Percentiles rank a stretch among this genome's conserved stretches.
Evolutionary conservation across 257 asterid species (phyloP).

Genomic region (Solanum appendiculatum): DNA sequence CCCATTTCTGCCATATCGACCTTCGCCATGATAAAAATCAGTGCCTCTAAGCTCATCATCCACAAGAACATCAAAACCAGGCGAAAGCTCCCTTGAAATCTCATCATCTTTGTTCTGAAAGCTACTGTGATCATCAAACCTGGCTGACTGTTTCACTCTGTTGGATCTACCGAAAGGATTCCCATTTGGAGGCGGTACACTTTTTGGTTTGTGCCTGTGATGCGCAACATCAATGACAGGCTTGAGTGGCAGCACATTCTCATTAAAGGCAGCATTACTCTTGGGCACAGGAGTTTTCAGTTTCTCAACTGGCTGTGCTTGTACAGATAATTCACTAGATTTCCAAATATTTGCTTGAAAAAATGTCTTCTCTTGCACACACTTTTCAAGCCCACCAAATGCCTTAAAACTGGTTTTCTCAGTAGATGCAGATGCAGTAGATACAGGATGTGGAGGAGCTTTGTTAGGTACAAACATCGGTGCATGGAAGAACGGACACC

Average conservation of each 20-base stretch:
- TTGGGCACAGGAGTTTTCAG: slow-evolving; percentile 23
- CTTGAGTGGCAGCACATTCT: not conserved
- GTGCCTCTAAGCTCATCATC: slow-evolving; percentile 70
- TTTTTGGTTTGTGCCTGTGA: slow-evolving; percentile 3
- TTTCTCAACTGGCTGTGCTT: slow-evolving; percentile 16
- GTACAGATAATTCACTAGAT: slow-evolving; percentile 17
- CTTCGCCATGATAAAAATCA: slow-evolving; percentile 61
- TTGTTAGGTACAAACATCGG: slow-evolving; percentile 42
- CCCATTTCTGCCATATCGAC: slow-evolving; percentile 49
- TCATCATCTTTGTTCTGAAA: slow-evolving; percentile 27
- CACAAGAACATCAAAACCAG: slow-evolving; percentile 92
- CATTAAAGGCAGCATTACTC: slow-evolving; percentile 18
- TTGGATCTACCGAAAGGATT: slow-evolving; percentile 3
- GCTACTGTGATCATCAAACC: slow-evolving; percentile 5
- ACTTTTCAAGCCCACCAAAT: slow-evolving; percentile 16
- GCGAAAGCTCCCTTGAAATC: slow-evolving; percentile 84
- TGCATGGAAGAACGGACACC: slow-evolving; percentile 72
- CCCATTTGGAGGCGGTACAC: slow-evolving; percentile 1
- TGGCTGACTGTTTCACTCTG: slow-evolving; percentile 11
- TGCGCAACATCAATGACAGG: slow-evolving; percentile 5
- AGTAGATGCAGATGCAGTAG: not conserved
- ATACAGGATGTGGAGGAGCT: slow-evolving; percentile 17
- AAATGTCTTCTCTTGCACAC: slow-evolving; percentile 22
- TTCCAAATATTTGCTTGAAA: slow-evolving; percentile 22
- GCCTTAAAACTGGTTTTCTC: slow-evolving; percentile 9